Evolutionary conservation across 164 flowering plant species (phyloP), one percentile per base, ranked within the genome.

Genomic region (Liriodendron chinense): DNA sequence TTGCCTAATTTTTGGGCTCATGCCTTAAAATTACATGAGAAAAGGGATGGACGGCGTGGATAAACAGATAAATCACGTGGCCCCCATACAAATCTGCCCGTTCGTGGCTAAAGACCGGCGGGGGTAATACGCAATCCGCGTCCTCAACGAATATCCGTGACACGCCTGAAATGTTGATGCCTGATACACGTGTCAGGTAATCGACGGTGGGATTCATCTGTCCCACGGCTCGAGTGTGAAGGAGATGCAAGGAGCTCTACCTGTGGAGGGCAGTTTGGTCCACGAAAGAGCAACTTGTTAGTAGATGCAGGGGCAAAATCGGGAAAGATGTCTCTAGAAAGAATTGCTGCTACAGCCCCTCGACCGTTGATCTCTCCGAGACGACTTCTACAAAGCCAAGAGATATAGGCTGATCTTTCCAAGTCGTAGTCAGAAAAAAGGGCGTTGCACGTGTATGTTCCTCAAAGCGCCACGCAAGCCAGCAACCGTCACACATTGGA

Each of bases 361-460:
- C 62, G 62, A 20, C n/a, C 14, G 62, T 6, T 57, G 62, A 20
- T 2, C 0, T 57, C 62, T 57, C n/a, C 62, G 3, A 13, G 14
- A 13, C 2, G 14, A 57, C 62, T 57, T 57, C 14, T 57, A 20
- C 62, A 1, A 57, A 57, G 0, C 62, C 18, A 3, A 57, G 62
- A 57, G 4, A 0, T 9, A 57, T 2, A 10, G 43, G 66, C 56
- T 47, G 69, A 77, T 71, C 18, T 70, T 76, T 64, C 68, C n/a
- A 49, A 49, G 74, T 71, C 50, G 68, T 47, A 10, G 49, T 50
- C 70, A 71, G 50, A 64, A 47, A n/a, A 18, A 18, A 22, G 8
- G 43, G 43, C 43, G 14, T 1, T 6, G 20, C 70, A 71, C 74
- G 78, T 76, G 78, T 71, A 71, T 48, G 70, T 62, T 6, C 18